phyloP scores from a whole-genome alignment of 768 basidiomycete species.

The Serendipita indica region DNA sequence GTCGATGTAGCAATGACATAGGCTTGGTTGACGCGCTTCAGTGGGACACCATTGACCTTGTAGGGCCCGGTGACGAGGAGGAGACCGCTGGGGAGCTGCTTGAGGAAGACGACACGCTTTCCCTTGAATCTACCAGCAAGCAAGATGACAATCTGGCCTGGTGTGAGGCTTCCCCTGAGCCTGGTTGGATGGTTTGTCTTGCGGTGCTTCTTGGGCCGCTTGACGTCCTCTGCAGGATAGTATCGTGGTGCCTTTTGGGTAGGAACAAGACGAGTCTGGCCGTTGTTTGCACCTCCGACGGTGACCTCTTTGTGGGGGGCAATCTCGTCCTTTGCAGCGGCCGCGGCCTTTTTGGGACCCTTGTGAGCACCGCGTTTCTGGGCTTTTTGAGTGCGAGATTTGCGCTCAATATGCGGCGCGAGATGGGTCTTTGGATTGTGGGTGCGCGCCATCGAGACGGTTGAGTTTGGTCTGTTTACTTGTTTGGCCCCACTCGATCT shows the following conservation, averaged over 20 bases:
- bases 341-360: slow-evolving; percentile 64
- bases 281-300: slow-evolving; percentile 83
- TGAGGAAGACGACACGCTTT: slow-evolving; percentile 96
- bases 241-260: slow-evolving; percentile 72
- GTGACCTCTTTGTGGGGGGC: slow-evolving; percentile 60
- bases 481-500: neutral
- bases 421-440: slow-evolving; percentile 44
- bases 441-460: slow-evolving; percentile 13
- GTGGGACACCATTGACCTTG: slow-evolving; percentile 96
- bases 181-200: slow-evolving; percentile 66
- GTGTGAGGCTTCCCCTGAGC: slow-evolving; percentile 77
- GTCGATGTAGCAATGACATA: slow-evolving; percentile 98
- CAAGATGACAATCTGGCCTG: slow-evolving; percentile 89
- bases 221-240: slow-evolving; percentile 93
- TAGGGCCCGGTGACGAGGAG: slow-evolving; percentile 93
- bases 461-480: neutral
- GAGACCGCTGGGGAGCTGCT: slow-evolving; percentile 84
- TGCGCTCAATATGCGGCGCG: slow-evolving; percentile 63
- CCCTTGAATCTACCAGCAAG: slow-evolving; percentile 96
- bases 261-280: slow-evolving; percentile 74
- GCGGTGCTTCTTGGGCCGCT: slow-evolving; percentile 79
- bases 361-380: slow-evolving; percentile 74
- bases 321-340: slow-evolving; percentile 43
- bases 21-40: slow-evolving; percentile 95
- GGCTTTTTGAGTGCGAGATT: slow-evolving; percentile 69